Evolutionary conservation across 495 filamentous ascomycete species (phyloP), one percentile per base, ranked within the genome.

Genomic region (Tuber microsphaerosporum): DNA sequence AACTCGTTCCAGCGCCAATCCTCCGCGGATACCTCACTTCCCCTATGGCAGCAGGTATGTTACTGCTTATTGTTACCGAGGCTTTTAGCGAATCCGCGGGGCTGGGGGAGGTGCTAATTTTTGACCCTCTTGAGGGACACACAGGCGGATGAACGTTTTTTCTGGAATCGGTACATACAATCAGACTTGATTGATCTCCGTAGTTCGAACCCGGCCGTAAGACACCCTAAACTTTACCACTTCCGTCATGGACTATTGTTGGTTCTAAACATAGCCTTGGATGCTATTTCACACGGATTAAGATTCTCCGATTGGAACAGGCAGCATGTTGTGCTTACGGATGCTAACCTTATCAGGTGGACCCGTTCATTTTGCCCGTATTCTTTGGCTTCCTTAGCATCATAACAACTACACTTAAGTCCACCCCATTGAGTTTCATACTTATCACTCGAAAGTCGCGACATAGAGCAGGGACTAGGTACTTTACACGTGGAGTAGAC

Each of bases 361-460:
- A 99, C 82, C 93, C 96, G 19, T 99, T 93, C 82, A 97, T 99
- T 78, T 86, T 98, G 56, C 95, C 95, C 17, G 90, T 97, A 51
- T 94, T 97, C 86, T 99, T 91, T 82, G 95, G 95, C 34, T 97
- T 97, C 88, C 85, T 99, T 80, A 92, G 93, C 81, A 94, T 98
- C 79, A 88, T 88, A 70, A 89, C 90, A 12, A 97, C 94, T 20
- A 88, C 87, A 34, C 89, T 99, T 78, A 97, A 95, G 82, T 89
- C 88, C 43, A 94, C 91, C 2, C 89, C 92, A 44, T 85, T 99
- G 76, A 97, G 93, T 41, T 89, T 97, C 73, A 90, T 90, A 10
- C 88, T 99, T 19, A 97, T 98, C 76, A 94, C 94, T 8, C 88
- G 95, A 75, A 88, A 94, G 77, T 97, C 93, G 17, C 87, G 95